Conservation (phyloP, 768 basidiomycete species). For the Udeniomyces megalosporus region DNA sequence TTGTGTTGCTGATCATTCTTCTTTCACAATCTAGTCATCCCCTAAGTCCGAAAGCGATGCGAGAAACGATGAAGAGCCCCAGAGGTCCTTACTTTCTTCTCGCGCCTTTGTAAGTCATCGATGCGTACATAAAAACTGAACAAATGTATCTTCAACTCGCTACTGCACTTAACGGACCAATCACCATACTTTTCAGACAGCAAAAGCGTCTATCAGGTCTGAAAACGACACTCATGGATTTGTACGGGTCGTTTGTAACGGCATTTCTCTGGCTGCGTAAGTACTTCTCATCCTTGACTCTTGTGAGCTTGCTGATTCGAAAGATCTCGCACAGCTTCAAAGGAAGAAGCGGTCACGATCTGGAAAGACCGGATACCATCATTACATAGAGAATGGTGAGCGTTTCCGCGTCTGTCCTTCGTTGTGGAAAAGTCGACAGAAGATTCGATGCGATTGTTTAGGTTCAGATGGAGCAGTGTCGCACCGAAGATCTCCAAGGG, state of each 20-base stretch:
- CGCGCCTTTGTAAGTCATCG: conserved; percentile 1
- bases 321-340: not conserved
- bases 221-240: conserved; percentile 7
- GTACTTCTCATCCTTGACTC: not conserved
- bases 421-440: no score
- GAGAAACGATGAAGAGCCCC: conserved; percentile 13
- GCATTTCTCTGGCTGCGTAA: conserved; percentile 11
- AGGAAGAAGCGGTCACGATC: conserved; percentile 12
- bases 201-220: conserved; percentile 13
- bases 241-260: conserved; percentile 13
- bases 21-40: not conserved
- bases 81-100: conserved; percentile 10
- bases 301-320: not conserved
- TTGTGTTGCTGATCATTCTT: not conserved
- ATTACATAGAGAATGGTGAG: conserved; percentile 13
- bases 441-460: no score
- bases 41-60: conserved; percentile 8
- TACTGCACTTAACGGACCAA: not conserved
- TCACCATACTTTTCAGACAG: not conserved
- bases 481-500: conserved; percentile 16
- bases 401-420: no score
- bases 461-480: conserved; percentile 16
- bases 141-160: not conserved
- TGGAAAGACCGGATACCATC: conserved; percentile 13
- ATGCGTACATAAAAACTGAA: not conserved